Conservation (phyloP, 345 rosid genomes). For the Cardamine chenopodiifolia region DNA sequence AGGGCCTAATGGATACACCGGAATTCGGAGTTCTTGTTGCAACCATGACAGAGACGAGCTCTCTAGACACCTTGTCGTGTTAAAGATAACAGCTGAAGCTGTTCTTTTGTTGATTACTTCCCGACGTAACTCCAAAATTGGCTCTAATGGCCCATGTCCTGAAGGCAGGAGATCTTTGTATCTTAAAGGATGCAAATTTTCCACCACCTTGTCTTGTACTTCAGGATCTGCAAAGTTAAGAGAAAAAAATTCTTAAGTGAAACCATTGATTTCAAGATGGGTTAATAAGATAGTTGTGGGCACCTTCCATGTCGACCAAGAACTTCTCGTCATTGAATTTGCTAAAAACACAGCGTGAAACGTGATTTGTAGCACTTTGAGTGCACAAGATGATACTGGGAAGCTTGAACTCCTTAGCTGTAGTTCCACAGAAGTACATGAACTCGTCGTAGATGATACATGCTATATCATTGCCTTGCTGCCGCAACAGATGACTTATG, state of each 20-base stretch:
- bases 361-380: constrained; percentile 9
- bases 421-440: constrained; percentile 33
- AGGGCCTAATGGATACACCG: constrained; percentile 15
- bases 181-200: constrained; percentile 24
- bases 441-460: constrained; percentile 9
- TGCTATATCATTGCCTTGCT: not conserved
- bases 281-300: not conserved
- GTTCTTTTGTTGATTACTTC: constrained; percentile 16
- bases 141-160: constrained; percentile 12
- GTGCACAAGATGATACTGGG: constrained; percentile 28
- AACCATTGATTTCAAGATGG: not conserved
- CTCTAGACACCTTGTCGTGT: constrained; percentile 29
- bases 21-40: not conserved
- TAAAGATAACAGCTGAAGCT: constrained; percentile 29
- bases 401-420: constrained; percentile 25
- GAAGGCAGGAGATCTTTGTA: constrained; percentile 23
- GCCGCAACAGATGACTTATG: not conserved
- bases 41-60: not conserved
- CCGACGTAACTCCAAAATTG: not conserved
- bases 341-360: not conserved
- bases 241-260: too few relatives aligned
- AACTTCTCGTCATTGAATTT: constrained; percentile 3
- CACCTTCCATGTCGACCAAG: constrained; percentile 26
- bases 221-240: not conserved
- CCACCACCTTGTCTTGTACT: constrained; percentile 20